Base-by-base conservation (phyloP, 2,329 filamentous ascomycete species). In the Paracorniculantispora psalliotae region DNA sequence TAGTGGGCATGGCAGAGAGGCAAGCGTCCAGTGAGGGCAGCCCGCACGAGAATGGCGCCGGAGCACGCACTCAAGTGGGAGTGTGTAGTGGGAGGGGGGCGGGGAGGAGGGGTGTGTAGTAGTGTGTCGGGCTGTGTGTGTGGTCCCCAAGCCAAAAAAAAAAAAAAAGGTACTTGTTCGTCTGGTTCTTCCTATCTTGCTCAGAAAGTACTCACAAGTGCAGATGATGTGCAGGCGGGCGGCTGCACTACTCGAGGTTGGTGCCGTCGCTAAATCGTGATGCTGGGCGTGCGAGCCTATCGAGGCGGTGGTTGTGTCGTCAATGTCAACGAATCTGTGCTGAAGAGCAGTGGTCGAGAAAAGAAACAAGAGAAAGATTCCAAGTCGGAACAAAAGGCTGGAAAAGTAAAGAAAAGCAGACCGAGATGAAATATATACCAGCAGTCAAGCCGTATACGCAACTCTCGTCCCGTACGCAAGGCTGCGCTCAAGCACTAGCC, bases 221-320 rank as follows among this genome's bases (percentile, higher is more conserved):
- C 53, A 56, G 53, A 56, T 56, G 53, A 48, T 47, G 53, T 56
- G 53, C 53, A 56, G 41, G 53, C 43, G 30, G 41, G 53, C 43
- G 30, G 30, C 43, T 48, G 53, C 43, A 56, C 53, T n/a, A n/a
- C n/a, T n/a, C n/a, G n/a, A n/a, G n/a, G 30, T 6, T 19, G 17
- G 53, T 43, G 53, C 30, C 39, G 39, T 56, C 53, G 41, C 43
- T 37, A 26, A 35, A 56, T 37, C 30, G 44, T 35, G 43, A 19
- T n/a, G 44, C n/a, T 44, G 15, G 21, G 37, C 37, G 23, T 44
- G 19, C n/a, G n/a, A n/a, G n/a, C n/a, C n/a, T n/a, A n/a, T n/a
- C 39, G 5, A 15, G 30, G 30, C 30, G 6, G 30, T 21, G 21
- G 51, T 19, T 21, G 30, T 28, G 46, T 17, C 6, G 37, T 43